Evolutionary conservation across 805 yeast genomes (phyloP).

Genomic region (Kurtzmaniella fragi): DNA sequence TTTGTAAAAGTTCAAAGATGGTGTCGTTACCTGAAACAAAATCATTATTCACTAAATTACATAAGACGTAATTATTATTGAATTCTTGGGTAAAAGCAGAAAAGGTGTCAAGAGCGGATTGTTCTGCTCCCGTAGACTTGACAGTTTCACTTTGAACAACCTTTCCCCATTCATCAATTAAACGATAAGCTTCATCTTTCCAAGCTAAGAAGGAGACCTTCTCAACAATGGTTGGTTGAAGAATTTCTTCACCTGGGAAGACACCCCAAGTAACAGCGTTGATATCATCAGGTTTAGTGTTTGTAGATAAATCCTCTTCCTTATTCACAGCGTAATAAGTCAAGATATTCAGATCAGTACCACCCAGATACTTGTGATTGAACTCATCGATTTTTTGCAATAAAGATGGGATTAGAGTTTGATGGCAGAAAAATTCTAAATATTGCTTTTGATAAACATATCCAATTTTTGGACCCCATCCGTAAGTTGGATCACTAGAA

Average conservation of each 20-base stretch:
- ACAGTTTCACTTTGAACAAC: slow-evolving; percentile 38
- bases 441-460: slow-evolving; percentile 94
- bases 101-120: slow-evolving; percentile 26
- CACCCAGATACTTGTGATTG: slow-evolving; percentile 24
- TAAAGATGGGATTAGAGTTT: slow-evolving; percentile 37
- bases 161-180: slow-evolving; percentile 74
- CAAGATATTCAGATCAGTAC: slow-evolving; percentile 44
- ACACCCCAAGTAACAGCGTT: slow-evolving; percentile 99
- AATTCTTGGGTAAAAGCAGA: slow-evolving; percentile 41
- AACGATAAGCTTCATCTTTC: slow-evolving; percentile 91
- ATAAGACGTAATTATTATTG: slow-evolving; percentile 60
- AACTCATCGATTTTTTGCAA: slow-evolving; percentile 38
- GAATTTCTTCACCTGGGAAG: slow-evolving; percentile 90
- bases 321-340: slow-evolving; percentile 75
- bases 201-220: slow-evolving; percentile 89
- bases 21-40: slow-evolving; percentile 50
- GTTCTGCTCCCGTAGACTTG: slow-evolving; percentile 24
- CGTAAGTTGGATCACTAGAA: slow-evolving; percentile 67
- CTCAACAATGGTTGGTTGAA: slow-evolving; percentile 95
- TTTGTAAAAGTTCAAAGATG: slow-evolving; percentile 50
- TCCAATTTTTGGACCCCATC: slow-evolving; percentile 96
- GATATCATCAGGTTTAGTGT: slow-evolving; percentile 70
- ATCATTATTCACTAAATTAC: slow-evolving; percentile 89
- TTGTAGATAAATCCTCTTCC: slow-evolving; percentile 54
- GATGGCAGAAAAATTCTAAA: slow-evolving; percentile 77